phyloP scores from a whole-genome alignment of 441 rosid genomes.

The Macaranga tanarius region DNA sequence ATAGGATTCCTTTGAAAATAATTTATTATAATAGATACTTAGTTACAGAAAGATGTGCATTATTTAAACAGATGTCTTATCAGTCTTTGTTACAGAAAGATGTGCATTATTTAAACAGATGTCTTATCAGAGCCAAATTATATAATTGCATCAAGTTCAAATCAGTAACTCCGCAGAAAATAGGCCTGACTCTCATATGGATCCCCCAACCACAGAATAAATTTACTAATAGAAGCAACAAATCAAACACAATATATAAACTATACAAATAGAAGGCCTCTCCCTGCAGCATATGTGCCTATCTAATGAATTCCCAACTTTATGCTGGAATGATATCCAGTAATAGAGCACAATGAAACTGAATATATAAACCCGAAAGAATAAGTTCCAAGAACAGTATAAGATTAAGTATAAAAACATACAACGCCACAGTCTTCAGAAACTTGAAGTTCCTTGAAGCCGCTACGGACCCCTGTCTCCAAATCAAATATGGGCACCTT shows the following conservation, averaged over 20 bases:
- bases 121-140: not conserved
- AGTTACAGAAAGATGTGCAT: not conserved
- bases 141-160: not conserved
- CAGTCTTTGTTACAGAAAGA: not conserved
- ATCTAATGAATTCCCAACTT: not conserved
- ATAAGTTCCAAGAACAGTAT: slow-evolving; percentile 15
- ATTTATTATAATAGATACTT: not conserved
- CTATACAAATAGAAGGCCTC: not conserved
- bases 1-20: not conserved
- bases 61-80: not conserved
- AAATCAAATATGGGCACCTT: slow-evolving; percentile 81
- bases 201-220: not conserved
- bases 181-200: not conserved
- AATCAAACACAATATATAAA: not conserved
- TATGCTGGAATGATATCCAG: slow-evolving; percentile 5
- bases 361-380: slow-evolving; percentile 6
- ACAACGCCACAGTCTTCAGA: slow-evolving; percentile 99
- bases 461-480: slow-evolving; percentile 87
- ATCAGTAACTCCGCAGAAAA: not conserved
- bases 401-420: slow-evolving; percentile 31
- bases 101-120: not conserved
- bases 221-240: too few species aligned
- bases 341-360: not conserved
- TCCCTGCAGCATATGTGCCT: not conserved
- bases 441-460: slow-evolving; percentile 88